phyloP scores from a whole-genome alignment of 2,329 filamentous ascomycete genomes.

The Claviceps paspali region DNA sequence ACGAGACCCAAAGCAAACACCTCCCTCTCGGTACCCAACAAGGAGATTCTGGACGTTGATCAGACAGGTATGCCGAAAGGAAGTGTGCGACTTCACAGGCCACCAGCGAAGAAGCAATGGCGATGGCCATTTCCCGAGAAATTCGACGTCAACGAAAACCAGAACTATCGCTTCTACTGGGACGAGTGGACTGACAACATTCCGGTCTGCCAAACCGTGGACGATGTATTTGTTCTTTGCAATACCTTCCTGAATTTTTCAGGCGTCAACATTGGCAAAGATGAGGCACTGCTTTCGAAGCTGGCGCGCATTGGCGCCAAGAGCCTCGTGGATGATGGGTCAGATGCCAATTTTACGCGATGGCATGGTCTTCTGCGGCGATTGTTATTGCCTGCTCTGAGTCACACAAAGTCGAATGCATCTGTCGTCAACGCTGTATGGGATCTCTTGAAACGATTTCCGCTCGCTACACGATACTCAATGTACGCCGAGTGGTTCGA shows the following conservation, averaged over 20 bases:
- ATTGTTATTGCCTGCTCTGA: constrained; percentile 75
- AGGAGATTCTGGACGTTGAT: constrained; percentile 37
- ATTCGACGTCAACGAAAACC: constrained; percentile 56
- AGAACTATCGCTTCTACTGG: constrained; percentile 90
- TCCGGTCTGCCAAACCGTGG: constrained; percentile 75
- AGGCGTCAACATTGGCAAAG: constrained; percentile 79
- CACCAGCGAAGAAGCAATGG: constrained; percentile 49
- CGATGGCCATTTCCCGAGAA: constrained; percentile 77
- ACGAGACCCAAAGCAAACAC: constrained; percentile 21
- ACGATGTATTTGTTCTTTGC: constrained; percentile 81
- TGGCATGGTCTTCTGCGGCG: constrained; percentile 79
- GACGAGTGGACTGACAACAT: constrained; percentile 93
- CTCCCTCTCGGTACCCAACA: constrained; percentile 24
- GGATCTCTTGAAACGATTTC: constrained; percentile 64
- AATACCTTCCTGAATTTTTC: constrained; percentile 71
- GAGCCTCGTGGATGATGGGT: constrained; percentile 56
- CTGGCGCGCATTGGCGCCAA: constrained; percentile 71
- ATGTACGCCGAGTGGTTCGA: constrained; percentile 92
- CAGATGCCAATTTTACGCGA: constrained; percentile 52
- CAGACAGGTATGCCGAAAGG: constrained; percentile 56
- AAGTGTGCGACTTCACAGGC: constrained; percentile 43
- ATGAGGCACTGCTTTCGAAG: constrained; percentile 63
- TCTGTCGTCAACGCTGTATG: constrained; percentile 77
- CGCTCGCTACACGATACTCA: constrained; percentile 61
- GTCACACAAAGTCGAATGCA: constrained; percentile 71